Evolutionary conservation across 352 stramenopile species (phyloP).

Genomic region (Achlya hypogyna): DNA sequence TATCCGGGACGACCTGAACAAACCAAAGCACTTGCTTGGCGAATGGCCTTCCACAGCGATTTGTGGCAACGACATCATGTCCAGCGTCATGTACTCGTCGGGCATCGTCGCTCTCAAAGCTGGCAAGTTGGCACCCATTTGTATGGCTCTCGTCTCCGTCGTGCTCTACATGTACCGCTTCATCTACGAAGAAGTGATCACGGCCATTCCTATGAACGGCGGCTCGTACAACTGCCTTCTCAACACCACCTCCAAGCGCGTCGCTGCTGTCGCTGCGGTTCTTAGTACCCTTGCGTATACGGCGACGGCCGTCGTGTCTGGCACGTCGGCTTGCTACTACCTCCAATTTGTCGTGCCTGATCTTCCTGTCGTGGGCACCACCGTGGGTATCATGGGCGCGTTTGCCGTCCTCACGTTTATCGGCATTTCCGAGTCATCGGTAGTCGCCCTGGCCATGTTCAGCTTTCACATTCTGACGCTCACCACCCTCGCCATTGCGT

Average conservation of each 20-base stretch:
- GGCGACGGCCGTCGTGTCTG: conserved; percentile 71
- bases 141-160: conserved; percentile 61
- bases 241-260: conserved; percentile 86
- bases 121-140: conserved; percentile 75
- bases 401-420: conserved; percentile 76
- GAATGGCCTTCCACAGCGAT: conserved; percentile 85
- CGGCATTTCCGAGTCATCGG: conserved; percentile 81
- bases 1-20: conserved; percentile 20
- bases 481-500: conserved; percentile 48
- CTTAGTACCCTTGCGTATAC: conserved; percentile 89
- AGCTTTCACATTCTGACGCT: conserved; percentile 70
- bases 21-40: conserved; percentile 30
- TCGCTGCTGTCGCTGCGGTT: conserved; percentile 77
- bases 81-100: conserved; percentile 74
- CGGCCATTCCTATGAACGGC: conserved; percentile 84
- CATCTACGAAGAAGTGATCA: conserved; percentile 88
- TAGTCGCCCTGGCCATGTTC: conserved; percentile 79
- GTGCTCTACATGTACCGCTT: conserved; percentile 61
- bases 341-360: conserved; percentile 37
- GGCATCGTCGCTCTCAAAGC: conserved; percentile 55
- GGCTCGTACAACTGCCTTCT: conserved; percentile 88
- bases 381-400: conserved; percentile 52
- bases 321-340: conserved; percentile 47
- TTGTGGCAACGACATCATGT: conserved; percentile 88
- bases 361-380: conserved; percentile 32